Percentiles rank a stretch among this genome's conserved stretches.
phyloP scores from a whole-genome alignment of 2,329 filamentous ascomycete genomes.

The Polychaeton citri region DNA sequence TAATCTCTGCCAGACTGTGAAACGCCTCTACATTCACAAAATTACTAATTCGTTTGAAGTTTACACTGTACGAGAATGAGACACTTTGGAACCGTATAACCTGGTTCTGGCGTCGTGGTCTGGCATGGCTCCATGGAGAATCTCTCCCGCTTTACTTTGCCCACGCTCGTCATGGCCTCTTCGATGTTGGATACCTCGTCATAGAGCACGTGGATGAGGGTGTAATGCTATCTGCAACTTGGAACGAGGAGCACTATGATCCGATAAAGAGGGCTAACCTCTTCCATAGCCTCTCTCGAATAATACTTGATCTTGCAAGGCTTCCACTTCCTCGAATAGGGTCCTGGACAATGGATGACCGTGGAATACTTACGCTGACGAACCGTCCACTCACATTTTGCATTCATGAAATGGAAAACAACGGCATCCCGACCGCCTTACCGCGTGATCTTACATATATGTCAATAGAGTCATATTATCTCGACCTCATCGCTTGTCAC shows the following conservation, averaged over 20 bases:
- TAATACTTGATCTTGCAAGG: conserved; percentile 6
- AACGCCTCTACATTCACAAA: too few species aligned
- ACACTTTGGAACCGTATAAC: conserved; percentile 3
- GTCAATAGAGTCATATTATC: conserved; percentile 4
- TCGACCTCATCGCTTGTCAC: conserved; percentile 6
- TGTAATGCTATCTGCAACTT: conserved; percentile 4
- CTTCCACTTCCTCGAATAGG: conserved; percentile 9
- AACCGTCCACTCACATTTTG: conserved; percentile 7
- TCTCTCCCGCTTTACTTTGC: conserved; percentile 4
- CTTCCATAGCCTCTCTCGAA: conserved; percentile 5
- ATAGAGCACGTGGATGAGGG: conserved; percentile 5
- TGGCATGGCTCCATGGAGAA: conserved; percentile 2
- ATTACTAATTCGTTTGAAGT: too few species aligned
- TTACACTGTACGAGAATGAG: conserved; percentile 5
- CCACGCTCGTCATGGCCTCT: conserved; percentile 2
- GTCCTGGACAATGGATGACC: conserved; percentile 9
- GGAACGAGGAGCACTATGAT: conserved; percentile 3
- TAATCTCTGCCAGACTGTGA: too few species aligned
- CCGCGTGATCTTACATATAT: conserved; percentile 5
- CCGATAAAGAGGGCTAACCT: conserved; percentile 2
- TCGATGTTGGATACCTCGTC: conserved; percentile 3
- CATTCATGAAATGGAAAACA: conserved; percentile 2
- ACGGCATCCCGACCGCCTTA: conserved; percentile 4
- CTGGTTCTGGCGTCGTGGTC: conserved; percentile 3
- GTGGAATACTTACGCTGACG: conserved; percentile 7